Conservation (phyloP, 2,329 filamentous ascomycete species). For the Xylaria sp. region DNA sequence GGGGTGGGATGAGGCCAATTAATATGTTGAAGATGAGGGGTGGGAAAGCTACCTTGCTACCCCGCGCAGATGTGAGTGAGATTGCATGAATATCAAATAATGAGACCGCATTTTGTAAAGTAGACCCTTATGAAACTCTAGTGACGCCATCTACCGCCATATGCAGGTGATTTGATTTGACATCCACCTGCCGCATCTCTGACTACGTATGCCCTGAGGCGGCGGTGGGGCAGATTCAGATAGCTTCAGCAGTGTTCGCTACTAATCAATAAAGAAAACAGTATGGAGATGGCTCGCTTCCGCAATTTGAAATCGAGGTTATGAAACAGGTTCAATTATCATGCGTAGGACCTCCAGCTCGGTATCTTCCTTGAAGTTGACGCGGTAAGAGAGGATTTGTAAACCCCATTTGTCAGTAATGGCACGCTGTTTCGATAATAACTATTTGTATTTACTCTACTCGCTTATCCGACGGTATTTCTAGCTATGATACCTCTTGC, state of each 20-base stretch:
- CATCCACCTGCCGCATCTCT: slow-evolving; percentile 16
- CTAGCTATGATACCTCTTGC: slow-evolving; percentile 70
- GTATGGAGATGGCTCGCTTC: neutral
- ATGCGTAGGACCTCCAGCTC: neutral
- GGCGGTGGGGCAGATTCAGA: neutral
- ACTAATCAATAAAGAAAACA: slow-evolving; percentile 9
- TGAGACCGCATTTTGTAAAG: neutral
- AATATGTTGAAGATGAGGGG: slow-evolving; percentile 9
- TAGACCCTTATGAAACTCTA: slow-evolving; percentile 20
- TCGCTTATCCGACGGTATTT: slow-evolving; percentile 60
- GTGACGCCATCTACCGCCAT: slow-evolving; percentile 38
- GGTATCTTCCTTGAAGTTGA: neutral
- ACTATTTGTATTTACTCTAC: slow-evolving; percentile 13
- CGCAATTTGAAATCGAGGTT: neutral
- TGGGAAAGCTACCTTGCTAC: neutral
- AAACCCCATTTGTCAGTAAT: slow-evolving; percentile 22
- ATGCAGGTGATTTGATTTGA: slow-evolving; percentile 39
- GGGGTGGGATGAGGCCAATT: slow-evolving; percentile 11
- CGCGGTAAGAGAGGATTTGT: slow-evolving; percentile 3
- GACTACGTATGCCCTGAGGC: neutral
- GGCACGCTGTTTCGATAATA: neutral
- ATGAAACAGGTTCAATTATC: neutral
- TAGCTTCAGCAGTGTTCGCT: neutral
- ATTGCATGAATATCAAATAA: slow-evolving; percentile 14
- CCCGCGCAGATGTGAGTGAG: slow-evolving; percentile 5